Conservation (phyloP, 768 basidiomycete species). For the Candolleomyces aberdarensis region DNA sequence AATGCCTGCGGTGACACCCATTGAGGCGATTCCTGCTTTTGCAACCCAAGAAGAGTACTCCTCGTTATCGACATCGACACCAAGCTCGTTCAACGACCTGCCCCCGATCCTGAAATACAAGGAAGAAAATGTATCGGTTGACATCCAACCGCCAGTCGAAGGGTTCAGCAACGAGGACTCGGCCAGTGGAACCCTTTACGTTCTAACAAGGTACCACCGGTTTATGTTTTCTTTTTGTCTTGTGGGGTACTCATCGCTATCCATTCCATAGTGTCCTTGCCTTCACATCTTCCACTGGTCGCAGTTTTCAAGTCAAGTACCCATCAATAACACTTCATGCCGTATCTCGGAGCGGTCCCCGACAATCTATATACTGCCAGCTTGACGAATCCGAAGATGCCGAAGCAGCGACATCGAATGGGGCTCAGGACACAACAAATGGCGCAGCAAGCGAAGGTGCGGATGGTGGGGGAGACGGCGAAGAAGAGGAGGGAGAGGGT, state of each 20-base stretch:
- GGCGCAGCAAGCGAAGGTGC: background rate
- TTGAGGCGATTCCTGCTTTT: constrained; percentile 34
- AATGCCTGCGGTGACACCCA: constrained; percentile 40
- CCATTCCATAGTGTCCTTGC: constrained; percentile 51
- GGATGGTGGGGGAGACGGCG: constrained; percentile 27
- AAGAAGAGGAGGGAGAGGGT: constrained; percentile 32
- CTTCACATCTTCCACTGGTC: constrained; percentile 68
- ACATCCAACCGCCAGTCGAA: constrained; percentile 65
- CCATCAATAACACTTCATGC: constrained; percentile 93
- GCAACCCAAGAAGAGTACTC: constrained; percentile 63
- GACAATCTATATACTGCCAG: constrained; percentile 88
- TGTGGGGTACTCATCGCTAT: constrained; percentile 5
- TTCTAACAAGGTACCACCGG: constrained; percentile 67
- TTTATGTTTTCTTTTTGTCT: constrained; percentile 25
- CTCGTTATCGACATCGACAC: constrained; percentile 71
- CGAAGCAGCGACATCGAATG: constrained; percentile 15
- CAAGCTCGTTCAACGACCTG: constrained; percentile 79
- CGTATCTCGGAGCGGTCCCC: constrained; percentile 65
- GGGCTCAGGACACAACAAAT: background rate
- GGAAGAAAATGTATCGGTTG: constrained; percentile 66
- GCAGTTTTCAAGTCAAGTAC: constrained; percentile 83
- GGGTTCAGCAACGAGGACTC: constrained; percentile 52
- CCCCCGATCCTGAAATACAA: constrained; percentile 77
- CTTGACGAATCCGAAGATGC: constrained; percentile 57
- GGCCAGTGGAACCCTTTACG: constrained; percentile 67